A percentile compares a stretch with the other conserved stretches of the same genome.
Conservation (phyloP, 768 basidiomycete genomes). For the Plicaturopsis crispa region DNA sequence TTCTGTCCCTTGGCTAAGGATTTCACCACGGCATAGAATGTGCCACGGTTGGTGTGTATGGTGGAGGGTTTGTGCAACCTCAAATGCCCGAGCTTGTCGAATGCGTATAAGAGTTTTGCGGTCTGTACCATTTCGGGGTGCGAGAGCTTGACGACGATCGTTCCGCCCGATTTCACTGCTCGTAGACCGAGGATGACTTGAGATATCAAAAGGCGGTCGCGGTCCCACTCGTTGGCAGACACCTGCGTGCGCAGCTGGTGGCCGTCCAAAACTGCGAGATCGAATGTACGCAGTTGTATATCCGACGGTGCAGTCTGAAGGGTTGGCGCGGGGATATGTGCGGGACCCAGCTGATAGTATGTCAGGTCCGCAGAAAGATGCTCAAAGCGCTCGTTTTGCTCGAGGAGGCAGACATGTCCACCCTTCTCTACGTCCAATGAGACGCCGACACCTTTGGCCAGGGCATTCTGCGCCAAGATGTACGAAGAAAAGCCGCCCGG, state of each 20-base stretch:
- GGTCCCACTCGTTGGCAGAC: conserved; percentile 6
- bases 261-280: conserved; percentile 25
- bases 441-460: conserved; percentile 15
- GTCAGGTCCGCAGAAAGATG: conserved; percentile 18
- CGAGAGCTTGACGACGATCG: conserved; percentile 24
- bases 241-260: conserved; percentile 20
- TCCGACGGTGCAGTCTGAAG: conserved; percentile 1
- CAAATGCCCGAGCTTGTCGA: conserved; percentile 19
- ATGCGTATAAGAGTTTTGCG: conserved; percentile 20
- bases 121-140: conserved; percentile 19
- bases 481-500: conserved; percentile 23
- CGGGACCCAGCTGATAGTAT: conserved; percentile 12
- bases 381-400: conserved; percentile 14
- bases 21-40: conserved; percentile 23
- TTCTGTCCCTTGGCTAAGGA: conserved; percentile 15
- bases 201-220: conserved; percentile 19
- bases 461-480: conserved; percentile 17
- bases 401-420: conserved; percentile 17
- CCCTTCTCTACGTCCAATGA: conserved; percentile 17
- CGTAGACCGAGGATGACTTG: conserved; percentile 22
- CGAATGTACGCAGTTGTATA: conserved; percentile 8
- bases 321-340: background rate
- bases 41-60: conserved; percentile 21
- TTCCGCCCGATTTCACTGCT: conserved; percentile 16
- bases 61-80: conserved; percentile 19